A percentile compares a stretch with the other conserved stretches of the same genome.
Evolutionary conservation across 495 filamentous ascomycete genomes (phyloP).

Genomic region (Annulohypoxylon bovei): DNA sequence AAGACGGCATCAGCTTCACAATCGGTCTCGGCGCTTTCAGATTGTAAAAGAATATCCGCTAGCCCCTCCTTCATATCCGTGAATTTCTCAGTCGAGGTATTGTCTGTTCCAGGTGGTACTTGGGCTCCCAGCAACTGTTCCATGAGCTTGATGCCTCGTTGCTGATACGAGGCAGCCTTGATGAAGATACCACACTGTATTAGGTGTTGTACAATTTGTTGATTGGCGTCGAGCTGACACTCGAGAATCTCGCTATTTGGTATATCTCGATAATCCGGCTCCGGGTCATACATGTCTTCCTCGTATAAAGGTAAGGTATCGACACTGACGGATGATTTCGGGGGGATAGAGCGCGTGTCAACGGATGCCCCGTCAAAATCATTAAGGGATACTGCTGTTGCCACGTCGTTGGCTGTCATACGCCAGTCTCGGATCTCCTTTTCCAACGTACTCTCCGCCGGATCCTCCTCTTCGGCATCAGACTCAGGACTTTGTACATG

Average conservation of each 20-base stretch:
- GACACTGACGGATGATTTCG: conserved; percentile 13
- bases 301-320: conserved; percentile 26
- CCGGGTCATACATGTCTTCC: conserved; percentile 30
- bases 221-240: conserved; percentile 30
- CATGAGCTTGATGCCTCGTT: conserved; percentile 35
- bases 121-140: conserved; percentile 12
- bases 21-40: conserved; percentile 18
- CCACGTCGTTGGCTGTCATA: conserved; percentile 36
- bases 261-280: conserved; percentile 17
- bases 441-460: conserved; percentile 11
- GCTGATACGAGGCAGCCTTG: conserved; percentile 31
- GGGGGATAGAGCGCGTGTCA: conserved; percentile 9
- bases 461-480: conserved; percentile 8
- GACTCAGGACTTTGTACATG: not conserved
- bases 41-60: conserved; percentile 35
- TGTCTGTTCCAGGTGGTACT: not conserved
- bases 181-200: conserved; percentile 21
- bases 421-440: conserved; percentile 36
- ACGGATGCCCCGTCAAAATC: conserved; percentile 4
- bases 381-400: conserved; percentile 27
- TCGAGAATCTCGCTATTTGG: conserved; percentile 22
- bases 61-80: conserved; percentile 39
- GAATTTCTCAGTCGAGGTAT: conserved; percentile 9
- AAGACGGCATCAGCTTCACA: conserved; percentile 33
- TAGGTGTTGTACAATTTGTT: conserved; percentile 23